Conservation (phyloP, 2,329 filamentous ascomycete species). For the Phialophora chinensis region DNA sequence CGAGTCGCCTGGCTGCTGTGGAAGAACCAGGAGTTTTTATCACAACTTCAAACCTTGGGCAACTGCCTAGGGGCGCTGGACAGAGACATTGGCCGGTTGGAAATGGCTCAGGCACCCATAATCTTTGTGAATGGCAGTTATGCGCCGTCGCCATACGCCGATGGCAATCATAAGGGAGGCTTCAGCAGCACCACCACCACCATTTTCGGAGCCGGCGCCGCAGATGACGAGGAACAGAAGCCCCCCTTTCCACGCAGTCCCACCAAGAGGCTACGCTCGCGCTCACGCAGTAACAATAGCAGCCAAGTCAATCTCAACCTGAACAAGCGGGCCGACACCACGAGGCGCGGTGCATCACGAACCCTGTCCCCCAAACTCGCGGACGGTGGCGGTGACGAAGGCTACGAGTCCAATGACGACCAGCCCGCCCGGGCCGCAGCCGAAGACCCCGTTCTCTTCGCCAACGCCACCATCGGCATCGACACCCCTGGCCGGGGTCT, state of each 20-base stretch:
- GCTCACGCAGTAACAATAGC: constrained; percentile 1
- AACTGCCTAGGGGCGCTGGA: constrained; percentile 13
- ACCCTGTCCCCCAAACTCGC: background rate
- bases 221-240: background rate
- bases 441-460: background rate
- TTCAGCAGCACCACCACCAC: background rate
- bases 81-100: constrained; percentile 14
- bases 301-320: constrained; percentile 1
- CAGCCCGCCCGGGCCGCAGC: background rate
- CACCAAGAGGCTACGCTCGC: constrained; percentile 8
- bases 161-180: background rate
- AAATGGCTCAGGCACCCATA: constrained; percentile 5
- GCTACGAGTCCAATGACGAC: background rate
- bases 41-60: constrained; percentile 10
- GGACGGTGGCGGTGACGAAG: background rate
- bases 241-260: constrained; percentile 8
- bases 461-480: constrained; percentile 3
- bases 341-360: too few species aligned
- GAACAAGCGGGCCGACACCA: background rate
- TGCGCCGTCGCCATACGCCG: background rate
- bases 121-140: background rate
- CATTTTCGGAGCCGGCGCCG: background rate
- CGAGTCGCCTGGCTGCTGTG: constrained; percentile 16
- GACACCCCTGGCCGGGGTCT: background rate
- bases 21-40: constrained; percentile 17